phyloP scores from a whole-genome alignment of 129 eudicot genomes.

The Apium graveolens region DNA sequence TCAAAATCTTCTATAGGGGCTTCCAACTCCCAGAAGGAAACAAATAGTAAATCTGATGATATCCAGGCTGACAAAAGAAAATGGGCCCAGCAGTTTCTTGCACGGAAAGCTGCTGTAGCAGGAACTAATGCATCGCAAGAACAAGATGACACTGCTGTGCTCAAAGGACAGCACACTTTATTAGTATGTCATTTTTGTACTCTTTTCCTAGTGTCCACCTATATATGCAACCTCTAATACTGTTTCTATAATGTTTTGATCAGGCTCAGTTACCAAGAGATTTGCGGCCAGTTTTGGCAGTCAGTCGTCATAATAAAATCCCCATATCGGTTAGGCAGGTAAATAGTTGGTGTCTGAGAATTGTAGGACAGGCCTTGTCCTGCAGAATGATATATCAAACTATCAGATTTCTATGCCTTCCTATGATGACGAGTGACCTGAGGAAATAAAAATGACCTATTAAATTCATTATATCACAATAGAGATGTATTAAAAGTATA shows the following conservation, averaged over 20 bases:
- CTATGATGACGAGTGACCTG: not conserved
- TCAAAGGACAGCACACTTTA: conserved; percentile 69
- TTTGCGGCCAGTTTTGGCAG: conserved; percentile 74
- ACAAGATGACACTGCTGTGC: conserved; percentile 45
- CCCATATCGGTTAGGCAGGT: conserved; percentile 81
- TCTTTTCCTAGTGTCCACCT: conserved; percentile 11
- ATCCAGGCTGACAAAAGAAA: conserved; percentile 52
- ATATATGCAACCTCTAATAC: not conserved
- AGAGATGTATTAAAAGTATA: not conserved
- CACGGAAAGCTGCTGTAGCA: conserved; percentile 58
- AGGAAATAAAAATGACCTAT: not conserved
- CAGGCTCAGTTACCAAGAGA: conserved; percentile 90
- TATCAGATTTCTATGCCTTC: conserved; percentile 4
- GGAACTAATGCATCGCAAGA: conserved; percentile 44
- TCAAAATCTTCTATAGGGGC: conserved; percentile 27
- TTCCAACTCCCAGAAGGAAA: conserved; percentile 30
- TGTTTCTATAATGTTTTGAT: conserved; percentile 11
- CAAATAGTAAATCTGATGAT: conserved; percentile 31
- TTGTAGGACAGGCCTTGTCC: not conserved
- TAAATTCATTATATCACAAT: not conserved
- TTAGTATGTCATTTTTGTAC: conserved; percentile 41
- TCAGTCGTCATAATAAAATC: conserved; percentile 75
- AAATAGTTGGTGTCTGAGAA: conserved; percentile 16
- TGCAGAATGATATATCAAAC: not conserved
- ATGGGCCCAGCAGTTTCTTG: conserved; percentile 93